Percentiles rank a stretch among this genome's conserved stretches.
Conservation (phyloP, 1,284 basidiomycete species). For the Moesziomyces aphidis region DNA sequence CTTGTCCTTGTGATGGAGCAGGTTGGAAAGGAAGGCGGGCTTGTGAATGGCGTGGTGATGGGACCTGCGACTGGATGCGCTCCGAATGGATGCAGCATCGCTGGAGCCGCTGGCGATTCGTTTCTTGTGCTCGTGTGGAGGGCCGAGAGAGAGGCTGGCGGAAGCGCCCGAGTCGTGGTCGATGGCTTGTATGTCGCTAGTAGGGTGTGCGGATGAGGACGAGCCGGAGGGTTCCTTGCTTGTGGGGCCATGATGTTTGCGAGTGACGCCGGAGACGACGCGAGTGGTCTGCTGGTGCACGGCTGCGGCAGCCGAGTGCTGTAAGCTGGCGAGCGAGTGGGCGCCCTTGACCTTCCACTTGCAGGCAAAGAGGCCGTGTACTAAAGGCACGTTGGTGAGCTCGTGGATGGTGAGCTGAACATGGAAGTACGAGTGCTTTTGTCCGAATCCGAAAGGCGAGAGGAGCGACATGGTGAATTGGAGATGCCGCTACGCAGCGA, state of each 20-base stretch:
- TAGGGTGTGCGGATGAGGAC: background rate
- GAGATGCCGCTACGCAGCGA: background rate
- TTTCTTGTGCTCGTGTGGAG: slow-evolving; percentile 13
- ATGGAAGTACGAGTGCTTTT: slow-evolving; percentile 74
- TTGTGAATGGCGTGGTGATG: slow-evolving; percentile 11
- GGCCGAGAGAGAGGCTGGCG: slow-evolving; percentile 8
- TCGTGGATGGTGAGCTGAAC: slow-evolving; percentile 78
- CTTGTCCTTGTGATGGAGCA: slow-evolving; percentile 20
- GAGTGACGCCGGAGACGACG: slow-evolving; percentile 8
- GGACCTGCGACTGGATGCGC: slow-evolving; percentile 15
- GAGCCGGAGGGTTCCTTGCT: slow-evolving; percentile 7
- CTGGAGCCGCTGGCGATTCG: slow-evolving; percentile 5
- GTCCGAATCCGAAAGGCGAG: slow-evolving; percentile 70
- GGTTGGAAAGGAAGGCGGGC: slow-evolving; percentile 15
- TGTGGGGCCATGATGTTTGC: slow-evolving; percentile 12
- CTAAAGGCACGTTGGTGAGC: slow-evolving; percentile 79
- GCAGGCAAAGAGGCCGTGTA: slow-evolving; percentile 79
- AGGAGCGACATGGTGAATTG: slow-evolving; percentile 52
- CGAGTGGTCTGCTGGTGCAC: slow-evolving; percentile 30
- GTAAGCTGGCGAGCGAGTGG: slow-evolving; percentile 45
- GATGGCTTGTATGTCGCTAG: slow-evolving; percentile 22
- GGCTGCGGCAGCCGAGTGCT: slow-evolving; percentile 42
- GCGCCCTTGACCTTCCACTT: slow-evolving; percentile 81
- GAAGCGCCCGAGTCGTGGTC: slow-evolving; percentile 29
- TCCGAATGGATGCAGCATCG: slow-evolving; percentile 26